Evolutionary conservation across 2,329 filamentous ascomycete genomes (phyloP).

Genomic region (Aspergillus eucalypticola): DNA sequence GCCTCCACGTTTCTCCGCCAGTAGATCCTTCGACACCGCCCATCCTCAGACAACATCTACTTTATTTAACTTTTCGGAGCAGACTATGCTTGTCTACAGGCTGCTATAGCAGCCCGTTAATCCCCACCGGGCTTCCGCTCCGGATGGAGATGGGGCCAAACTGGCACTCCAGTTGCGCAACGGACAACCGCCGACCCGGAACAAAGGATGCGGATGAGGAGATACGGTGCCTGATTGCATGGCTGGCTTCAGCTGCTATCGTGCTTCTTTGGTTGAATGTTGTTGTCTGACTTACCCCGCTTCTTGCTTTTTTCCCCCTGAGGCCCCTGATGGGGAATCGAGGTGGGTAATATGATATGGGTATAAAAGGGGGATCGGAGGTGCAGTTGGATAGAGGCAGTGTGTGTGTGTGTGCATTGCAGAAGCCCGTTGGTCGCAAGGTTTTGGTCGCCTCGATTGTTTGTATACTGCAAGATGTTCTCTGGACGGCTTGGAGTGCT

Average conservation of each 20-base stretch:
- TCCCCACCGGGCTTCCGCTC: not conserved
- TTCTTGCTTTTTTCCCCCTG: not conserved
- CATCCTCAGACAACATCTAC: not conserved
- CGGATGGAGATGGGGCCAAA: not conserved
- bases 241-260: not conserved
- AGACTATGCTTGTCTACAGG: not conserved
- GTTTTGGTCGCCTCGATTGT: not conserved
- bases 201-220: not conserved
- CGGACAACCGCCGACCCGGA: not conserved
- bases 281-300: not conserved
- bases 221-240: not conserved
- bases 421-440: not conserved
- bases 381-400: not conserved
- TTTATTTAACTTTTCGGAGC: not conserved
- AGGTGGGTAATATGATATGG: not conserved
- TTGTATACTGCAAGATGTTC: slow-evolving; percentile 10
- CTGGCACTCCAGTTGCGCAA: too few species aligned
- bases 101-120: not conserved
- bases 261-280: not conserved
- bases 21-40: not conserved
- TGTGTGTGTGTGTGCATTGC: not conserved
- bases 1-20: not conserved
- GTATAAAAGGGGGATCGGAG: not conserved
- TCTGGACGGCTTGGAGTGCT: slow-evolving; percentile 9
- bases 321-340: not conserved